A percentile compares a stretch with the other conserved stretches of the same genome.
phyloP scores from a whole-genome alignment of 352 stramenopile genomes.

The Phytophthora agathidicida region DNA sequence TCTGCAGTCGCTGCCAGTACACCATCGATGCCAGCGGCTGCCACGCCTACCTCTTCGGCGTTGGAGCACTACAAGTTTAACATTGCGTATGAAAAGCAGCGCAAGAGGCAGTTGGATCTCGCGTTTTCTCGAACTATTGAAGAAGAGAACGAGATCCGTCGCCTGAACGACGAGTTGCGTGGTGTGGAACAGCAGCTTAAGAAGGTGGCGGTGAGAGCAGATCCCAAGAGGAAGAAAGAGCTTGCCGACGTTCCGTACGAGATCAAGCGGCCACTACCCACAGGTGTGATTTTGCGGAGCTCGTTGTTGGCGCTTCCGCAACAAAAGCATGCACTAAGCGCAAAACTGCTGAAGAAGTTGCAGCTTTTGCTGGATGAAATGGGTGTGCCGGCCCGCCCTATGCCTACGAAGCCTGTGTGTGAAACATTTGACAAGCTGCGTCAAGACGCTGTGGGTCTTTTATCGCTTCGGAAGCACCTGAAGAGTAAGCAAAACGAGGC shows the following conservation, averaged over 20 bases:
- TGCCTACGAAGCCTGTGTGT: constrained; percentile 71
- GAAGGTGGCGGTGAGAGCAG: constrained; percentile 60
- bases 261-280: constrained; percentile 55
- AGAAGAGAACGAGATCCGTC: constrained; percentile 69
- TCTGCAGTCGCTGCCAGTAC: too few species aligned
- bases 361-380: constrained; percentile 72
- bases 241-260: constrained; percentile 64
- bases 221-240: constrained; percentile 80
- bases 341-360: constrained; percentile 74
- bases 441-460: constrained; percentile 59
- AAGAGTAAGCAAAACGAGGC: constrained; percentile 63
- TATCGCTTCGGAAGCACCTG: constrained; percentile 67
- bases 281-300: constrained; percentile 64
- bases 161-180: constrained; percentile 61
- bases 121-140: constrained; percentile 65
- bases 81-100: constrained; percentile 72
- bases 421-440: constrained; percentile 67
- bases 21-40: constrained; percentile 10
- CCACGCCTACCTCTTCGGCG: constrained; percentile 6
- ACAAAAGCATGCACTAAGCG: constrained; percentile 57
- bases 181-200: constrained; percentile 73
- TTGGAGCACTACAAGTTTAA: constrained; percentile 61
- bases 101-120: constrained; percentile 71
- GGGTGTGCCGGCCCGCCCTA: constrained; percentile 63
- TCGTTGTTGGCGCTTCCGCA: constrained; percentile 56